Conservation (phyloP, 2,329 filamentous ascomycete species). For the Arthrobotrys musiformis region DNA sequence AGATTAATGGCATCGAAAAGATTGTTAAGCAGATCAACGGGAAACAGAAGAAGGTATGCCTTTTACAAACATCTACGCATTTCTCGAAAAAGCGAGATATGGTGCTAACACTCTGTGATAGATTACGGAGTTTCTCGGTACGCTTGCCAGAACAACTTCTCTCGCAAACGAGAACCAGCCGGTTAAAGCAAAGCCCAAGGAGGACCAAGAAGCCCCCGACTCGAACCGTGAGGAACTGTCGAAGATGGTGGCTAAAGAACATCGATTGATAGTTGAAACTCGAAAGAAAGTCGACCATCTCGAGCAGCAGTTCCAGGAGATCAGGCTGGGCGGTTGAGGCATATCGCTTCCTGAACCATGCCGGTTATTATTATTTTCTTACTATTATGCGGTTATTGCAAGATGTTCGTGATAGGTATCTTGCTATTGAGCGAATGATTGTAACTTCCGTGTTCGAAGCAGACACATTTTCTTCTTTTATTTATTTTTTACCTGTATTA, state of each 20-base stretch:
- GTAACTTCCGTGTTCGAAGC: background rate
- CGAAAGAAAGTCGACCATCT: constrained; percentile 44
- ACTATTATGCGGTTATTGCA: background rate
- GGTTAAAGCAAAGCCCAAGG: constrained; percentile 1
- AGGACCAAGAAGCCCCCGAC: constrained; percentile 38
- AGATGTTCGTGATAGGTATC: background rate
- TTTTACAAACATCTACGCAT: background rate
- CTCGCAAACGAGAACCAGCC: constrained; percentile 12
- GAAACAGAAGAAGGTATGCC: constrained; percentile 49
- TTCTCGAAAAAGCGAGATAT: background rate
- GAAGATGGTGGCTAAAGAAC: constrained; percentile 53
- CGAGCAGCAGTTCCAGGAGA: constrained; percentile 45
- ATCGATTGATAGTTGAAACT: constrained; percentile 39
- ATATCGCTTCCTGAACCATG: background rate
- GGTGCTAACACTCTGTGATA: constrained; percentile 12
- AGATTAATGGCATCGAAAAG: constrained; percentile 48
- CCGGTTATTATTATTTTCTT: too few species aligned
- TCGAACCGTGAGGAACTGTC: constrained; percentile 39
- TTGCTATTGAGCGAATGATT: background rate
- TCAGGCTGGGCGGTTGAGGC: constrained; percentile 31
- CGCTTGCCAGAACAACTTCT: constrained; percentile 23
- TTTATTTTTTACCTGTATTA: background rate
- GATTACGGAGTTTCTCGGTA: constrained; percentile 48
- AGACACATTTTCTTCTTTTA: background rate
- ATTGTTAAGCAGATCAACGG: constrained; percentile 39